A percentile compares a stretch with the other conserved stretches of the same genome.
Evolutionary conservation across 768 basidiomycete genomes (phyloP).

Genomic region (Exidia glandulosa): DNA sequence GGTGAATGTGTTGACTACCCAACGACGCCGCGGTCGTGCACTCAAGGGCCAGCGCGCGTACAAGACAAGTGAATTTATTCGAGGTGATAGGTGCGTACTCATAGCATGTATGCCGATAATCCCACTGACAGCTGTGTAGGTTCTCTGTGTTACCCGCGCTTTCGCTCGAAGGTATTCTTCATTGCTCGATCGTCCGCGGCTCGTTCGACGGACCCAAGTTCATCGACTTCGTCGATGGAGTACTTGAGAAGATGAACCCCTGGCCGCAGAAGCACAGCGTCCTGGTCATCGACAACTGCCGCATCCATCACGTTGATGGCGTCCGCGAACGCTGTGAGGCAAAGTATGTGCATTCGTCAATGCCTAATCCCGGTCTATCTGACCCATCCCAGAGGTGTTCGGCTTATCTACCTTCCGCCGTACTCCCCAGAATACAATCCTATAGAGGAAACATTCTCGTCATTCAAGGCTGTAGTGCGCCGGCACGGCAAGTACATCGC

Average conservation of each 20-base stretch:
- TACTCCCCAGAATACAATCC: slow-evolving; percentile 28
- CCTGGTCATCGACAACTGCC: slow-evolving; percentile 26
- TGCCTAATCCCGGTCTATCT: background rate
- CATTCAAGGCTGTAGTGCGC: slow-evolving; percentile 3
- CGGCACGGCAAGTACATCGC: background rate
- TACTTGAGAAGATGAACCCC: slow-evolving; percentile 20
- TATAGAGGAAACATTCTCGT: slow-evolving; percentile 27
- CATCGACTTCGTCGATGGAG: slow-evolving; percentile 1
- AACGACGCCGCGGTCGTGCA: background rate
- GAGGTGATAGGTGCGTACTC: background rate
- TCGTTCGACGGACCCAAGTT: slow-evolving; percentile 4
- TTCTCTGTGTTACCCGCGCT: slow-evolving; percentile 9
- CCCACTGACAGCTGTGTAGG: too few relatives aligned
- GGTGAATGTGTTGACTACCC: background rate
- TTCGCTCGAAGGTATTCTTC: slow-evolving; percentile 7
- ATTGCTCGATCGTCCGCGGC: slow-evolving; percentile 3
- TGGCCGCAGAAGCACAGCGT: slow-evolving; percentile 21
- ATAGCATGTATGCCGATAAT: background rate
- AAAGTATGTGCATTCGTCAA: slow-evolving; percentile 8
- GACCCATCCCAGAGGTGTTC: background rate
- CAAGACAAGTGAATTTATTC: background rate
- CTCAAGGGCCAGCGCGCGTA: background rate
- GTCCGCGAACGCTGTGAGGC: slow-evolving; percentile 15
- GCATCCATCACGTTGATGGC: slow-evolving; percentile 25
- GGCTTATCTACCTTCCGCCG: slow-evolving; percentile 11